Percentiles rank a stretch among this genome's conserved stretches.
These are phyloP conservation scores for Scheffersomyces amazonensis DNA, from an alignment of 805 yeast genomes.

Conservation along the genomic window DNA sequence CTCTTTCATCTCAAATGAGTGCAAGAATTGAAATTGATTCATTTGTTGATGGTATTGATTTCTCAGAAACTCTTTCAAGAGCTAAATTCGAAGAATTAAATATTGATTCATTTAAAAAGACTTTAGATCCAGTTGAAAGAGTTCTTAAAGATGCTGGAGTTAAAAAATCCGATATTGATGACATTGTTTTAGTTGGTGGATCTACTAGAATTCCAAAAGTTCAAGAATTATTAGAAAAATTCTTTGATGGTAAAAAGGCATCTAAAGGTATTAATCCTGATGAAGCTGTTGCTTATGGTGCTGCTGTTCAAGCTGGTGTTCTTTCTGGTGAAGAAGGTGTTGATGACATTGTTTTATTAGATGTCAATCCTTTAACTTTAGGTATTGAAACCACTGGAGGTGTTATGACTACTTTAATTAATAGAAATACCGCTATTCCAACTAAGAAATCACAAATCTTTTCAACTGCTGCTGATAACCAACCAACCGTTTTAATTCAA, in stretches of 20 bases:
- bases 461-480: conserved; percentile 98
- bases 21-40: conserved; percentile 45
- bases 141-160: conserved; percentile 45
- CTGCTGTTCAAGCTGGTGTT: conserved; percentile 99
- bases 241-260: conserved; percentile 56
- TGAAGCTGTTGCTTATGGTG: conserved; percentile 57
- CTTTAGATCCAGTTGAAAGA: conserved; percentile 47
- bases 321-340: conserved; percentile 95
- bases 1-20: conserved; percentile 43
- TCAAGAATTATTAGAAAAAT: conserved; percentile 44
- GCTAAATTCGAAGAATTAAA: conserved; percentile 49
- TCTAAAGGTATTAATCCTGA: conserved; percentile 49
- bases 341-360: conserved; percentile 91
- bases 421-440: conserved; percentile 99
- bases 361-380: conserved; percentile 96
- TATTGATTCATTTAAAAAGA: conserved; percentile 42
- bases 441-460: conserved; percentile 98
- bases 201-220: conserved; percentile 51
- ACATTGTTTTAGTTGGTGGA: conserved; percentile 48
- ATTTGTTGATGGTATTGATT: conserved; percentile 47
- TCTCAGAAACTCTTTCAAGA: conserved; percentile 45
- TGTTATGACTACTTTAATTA: conserved; percentile 97
- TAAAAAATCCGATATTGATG: conserved; percentile 44
- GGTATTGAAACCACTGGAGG: conserved; percentile 99
- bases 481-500: conserved; percentile 98